Evolutionary conservation across 176 grass and related monocot genomes (phyloP), one percentile per base, ranked within the genome.

Genomic region (Puccinellia tenuiflora): DNA sequence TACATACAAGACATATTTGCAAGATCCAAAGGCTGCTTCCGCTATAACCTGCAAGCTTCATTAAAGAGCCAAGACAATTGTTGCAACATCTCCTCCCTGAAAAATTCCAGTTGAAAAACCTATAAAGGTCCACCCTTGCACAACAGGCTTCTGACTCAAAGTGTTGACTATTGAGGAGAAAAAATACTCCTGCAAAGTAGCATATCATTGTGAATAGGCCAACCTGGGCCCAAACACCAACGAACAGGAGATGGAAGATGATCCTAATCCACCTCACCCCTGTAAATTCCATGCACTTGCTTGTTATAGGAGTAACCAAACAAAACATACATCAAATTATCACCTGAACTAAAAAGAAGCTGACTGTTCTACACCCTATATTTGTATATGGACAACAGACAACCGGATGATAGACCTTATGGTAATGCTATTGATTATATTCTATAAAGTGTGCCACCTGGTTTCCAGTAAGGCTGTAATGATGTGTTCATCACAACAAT

Each of bases 1-100:
- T 85, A 60, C 39, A 83, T 81, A 84, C 64, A 92, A 85, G 66
- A 78, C 87, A 86, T 86, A 85, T 97, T 47, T 64, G 68, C 38
- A 81, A 77, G 43, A 88, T 70, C 61, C 76, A 60, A 45, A 82
- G 37, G 79, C 72, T 71, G 79, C 86, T 60, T 88, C 81, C 42
- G 87, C 43, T 75, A 81, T 46, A 80, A 91, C 81, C 68, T 65
- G 33, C 79, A 85, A 61, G 81, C 65, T 65, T 31, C 47, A 14
- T 80, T 60, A 5, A 72, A 59, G 3, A 82, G 45, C 47, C 55
- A 69, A 76, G 82, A 84, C 62, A 90, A 29, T 63, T 68, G 40
- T 66, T 48, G 37, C 26, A 21, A 74, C 45, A 91, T 71, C 25
- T 48, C 37, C 70, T 14, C 51, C 45, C 38, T 59, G 55, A 82